A percentile compares a stretch with the other conserved stretches of the same genome.
Conservation (phyloP, 2,329 filamentous ascomycete genomes). For the Verruconis gallopava region DNA sequence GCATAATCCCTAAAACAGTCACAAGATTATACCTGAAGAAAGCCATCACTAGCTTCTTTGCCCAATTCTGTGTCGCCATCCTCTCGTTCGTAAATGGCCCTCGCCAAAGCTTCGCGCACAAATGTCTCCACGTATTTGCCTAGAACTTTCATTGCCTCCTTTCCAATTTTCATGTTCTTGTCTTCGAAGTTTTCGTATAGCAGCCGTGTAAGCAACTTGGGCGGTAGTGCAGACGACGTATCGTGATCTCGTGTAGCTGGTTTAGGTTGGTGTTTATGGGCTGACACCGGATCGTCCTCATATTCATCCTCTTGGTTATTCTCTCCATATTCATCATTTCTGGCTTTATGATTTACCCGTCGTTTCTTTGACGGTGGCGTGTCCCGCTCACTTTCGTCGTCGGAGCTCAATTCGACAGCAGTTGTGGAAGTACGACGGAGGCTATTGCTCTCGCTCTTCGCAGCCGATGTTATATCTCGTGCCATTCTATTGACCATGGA, state of each 20-base stretch:
- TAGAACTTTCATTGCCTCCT: constrained; percentile 63
- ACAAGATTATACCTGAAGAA: constrained; percentile 46
- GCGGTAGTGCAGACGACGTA: constrained; percentile 42
- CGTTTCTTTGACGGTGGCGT: constrained; percentile 10
- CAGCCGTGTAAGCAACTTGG: constrained; percentile 60
- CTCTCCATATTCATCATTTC: constrained; percentile 9
- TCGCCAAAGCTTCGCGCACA: constrained; percentile 73
- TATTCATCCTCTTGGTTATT: constrained; percentile 18
- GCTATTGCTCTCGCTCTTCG: not conserved
- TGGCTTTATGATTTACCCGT: not conserved
- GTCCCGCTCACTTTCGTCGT: constrained; percentile 3
- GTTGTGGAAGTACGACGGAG: no score
- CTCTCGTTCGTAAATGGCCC: constrained; percentile 56
- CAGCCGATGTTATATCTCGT: not conserved
- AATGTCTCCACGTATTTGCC: constrained; percentile 86
- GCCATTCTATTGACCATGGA: no score
- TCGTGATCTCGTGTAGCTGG: constrained; percentile 13
- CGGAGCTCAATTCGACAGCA: not conserved
- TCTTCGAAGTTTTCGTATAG: constrained; percentile 67
- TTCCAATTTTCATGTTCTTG: constrained; percentile 58
- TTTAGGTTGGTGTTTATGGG: constrained; percentile 20
- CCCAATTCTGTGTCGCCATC: constrained; percentile 17
- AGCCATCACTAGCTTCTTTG: constrained; percentile 38
- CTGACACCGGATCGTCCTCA: constrained; percentile 14
- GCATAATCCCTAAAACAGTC: not conserved